Percentiles rank a stretch among this genome's conserved stretches.
phyloP scores from a whole-genome alignment of 306 rosid species.

The Prunus mira region DNA sequence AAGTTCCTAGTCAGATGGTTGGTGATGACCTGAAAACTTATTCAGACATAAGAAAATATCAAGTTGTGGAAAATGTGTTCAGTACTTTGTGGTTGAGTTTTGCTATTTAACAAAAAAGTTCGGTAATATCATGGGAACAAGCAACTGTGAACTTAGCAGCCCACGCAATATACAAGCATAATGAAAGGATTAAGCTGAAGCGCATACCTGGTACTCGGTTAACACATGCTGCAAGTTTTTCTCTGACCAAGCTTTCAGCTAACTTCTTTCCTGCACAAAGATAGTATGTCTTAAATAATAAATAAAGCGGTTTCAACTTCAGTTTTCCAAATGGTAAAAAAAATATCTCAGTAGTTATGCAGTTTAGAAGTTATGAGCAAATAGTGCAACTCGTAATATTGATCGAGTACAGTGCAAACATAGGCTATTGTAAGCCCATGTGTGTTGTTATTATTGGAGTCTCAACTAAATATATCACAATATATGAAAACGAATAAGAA shows the following conservation, averaged over 20 bases:
- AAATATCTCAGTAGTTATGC: background rate
- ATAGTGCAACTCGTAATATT: background rate
- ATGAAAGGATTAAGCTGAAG: background rate
- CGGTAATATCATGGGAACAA: background rate
- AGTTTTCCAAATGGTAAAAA: background rate
- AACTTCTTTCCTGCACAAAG: constrained; percentile 70
- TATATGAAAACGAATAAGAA: background rate
- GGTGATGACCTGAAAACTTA: background rate
- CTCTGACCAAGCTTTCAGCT: constrained; percentile 80
- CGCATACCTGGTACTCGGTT: constrained; percentile 78
- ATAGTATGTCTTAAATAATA: background rate
- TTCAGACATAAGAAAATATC: background rate
- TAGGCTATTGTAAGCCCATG: background rate
- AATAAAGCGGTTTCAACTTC: background rate
- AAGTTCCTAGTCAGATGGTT: background rate
- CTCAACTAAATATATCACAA: background rate
- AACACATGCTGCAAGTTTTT: constrained; percentile 96
- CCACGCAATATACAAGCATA: background rate
- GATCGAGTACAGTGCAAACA: background rate
- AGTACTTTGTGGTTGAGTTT: background rate
- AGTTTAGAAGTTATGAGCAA: background rate
- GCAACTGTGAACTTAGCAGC: background rate
- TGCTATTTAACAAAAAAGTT: background rate
- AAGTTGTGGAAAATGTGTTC: background rate
- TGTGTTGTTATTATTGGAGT: background rate